Percentiles rank a stretch among this genome's conserved stretches.
phyloP scores from a whole-genome alignment of 2,329 filamentous ascomycete species.

The Colletotrichum lupini region DNA sequence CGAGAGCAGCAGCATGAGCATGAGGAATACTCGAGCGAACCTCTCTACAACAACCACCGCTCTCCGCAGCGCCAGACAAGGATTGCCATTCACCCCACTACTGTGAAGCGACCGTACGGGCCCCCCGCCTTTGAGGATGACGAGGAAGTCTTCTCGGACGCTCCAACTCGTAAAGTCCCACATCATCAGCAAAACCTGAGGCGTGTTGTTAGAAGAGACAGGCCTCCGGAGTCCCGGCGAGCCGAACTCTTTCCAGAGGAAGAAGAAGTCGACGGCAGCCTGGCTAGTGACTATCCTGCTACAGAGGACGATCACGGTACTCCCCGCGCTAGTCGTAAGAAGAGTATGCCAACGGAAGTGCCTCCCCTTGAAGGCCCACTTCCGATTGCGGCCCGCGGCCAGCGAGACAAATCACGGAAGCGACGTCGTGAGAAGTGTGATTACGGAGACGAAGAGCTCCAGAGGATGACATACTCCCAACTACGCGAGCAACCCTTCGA shows the following conservation, averaged over 20 bases:
- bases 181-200: constrained; percentile 29
- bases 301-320: constrained; percentile 33
- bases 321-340: constrained; percentile 35
- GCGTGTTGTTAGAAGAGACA: constrained; percentile 2
- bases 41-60: constrained; percentile 23
- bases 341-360: constrained; percentile 38
- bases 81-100: constrained; percentile 53
- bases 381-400: constrained; percentile 28
- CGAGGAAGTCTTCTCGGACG: constrained; percentile 42
- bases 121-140: constrained; percentile 40
- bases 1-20: constrained; percentile 36
- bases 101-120: constrained; percentile 41
- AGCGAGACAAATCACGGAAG: constrained; percentile 45
- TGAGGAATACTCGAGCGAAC: constrained; percentile 9
- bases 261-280: constrained; percentile 24
- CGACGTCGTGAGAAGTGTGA: constrained; percentile 60
- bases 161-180: constrained; percentile 35
- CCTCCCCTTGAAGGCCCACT: constrained; percentile 37
- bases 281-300: constrained; percentile 25
- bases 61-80: constrained; percentile 42
- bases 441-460: constrained; percentile 68
- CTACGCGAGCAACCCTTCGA: constrained; percentile 66
- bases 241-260: neutral
- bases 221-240: neutral
- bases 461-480: constrained; percentile 63